Conservation (phyloP, 2,329 filamentous ascomycete genomes). For the Phaeomoniella chlamydospora region DNA sequence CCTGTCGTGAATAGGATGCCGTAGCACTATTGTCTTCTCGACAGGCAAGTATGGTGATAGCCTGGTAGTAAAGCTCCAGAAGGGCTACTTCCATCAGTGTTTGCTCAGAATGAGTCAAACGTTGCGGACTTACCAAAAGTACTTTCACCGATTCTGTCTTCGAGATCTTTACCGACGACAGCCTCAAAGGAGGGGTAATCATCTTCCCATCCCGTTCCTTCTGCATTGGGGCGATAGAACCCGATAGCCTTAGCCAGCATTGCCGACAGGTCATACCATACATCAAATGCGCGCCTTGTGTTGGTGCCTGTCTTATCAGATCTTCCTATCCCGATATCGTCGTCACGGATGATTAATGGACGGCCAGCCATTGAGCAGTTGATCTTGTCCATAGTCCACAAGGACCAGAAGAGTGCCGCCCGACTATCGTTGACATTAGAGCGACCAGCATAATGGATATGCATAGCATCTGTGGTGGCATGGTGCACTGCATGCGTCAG, state of each 20-base stretch:
- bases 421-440: conserved; percentile 12
- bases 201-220: conserved; percentile 21
- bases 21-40: conserved; percentile 34
- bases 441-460: conserved; percentile 21
- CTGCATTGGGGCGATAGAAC: conserved; percentile 20
- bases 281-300: conserved; percentile 15
- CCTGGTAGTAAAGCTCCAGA: conserved; percentile 42
- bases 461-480: conserved; percentile 22
- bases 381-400: conserved; percentile 26
- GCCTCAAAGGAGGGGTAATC: conserved; percentile 22
- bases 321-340: conserved; percentile 22
- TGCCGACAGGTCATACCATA: conserved; percentile 23
- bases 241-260: conserved; percentile 22
- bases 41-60: conserved; percentile 41
- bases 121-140: neutral
- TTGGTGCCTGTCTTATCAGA: conserved; percentile 9
- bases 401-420: conserved; percentile 22
- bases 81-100: conserved; percentile 20
- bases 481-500: conserved; percentile 25
- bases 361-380: conserved; percentile 25
- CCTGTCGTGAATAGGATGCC: conserved; percentile 38
- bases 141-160: conserved; percentile 1
- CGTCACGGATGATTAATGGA: conserved; percentile 22
- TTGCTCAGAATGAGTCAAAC: conserved; percentile 10
- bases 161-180: conserved; percentile 13